Conservation (phyloP, 2,329 filamentous ascomycete species). For the Beauveria asiatica region DNA sequence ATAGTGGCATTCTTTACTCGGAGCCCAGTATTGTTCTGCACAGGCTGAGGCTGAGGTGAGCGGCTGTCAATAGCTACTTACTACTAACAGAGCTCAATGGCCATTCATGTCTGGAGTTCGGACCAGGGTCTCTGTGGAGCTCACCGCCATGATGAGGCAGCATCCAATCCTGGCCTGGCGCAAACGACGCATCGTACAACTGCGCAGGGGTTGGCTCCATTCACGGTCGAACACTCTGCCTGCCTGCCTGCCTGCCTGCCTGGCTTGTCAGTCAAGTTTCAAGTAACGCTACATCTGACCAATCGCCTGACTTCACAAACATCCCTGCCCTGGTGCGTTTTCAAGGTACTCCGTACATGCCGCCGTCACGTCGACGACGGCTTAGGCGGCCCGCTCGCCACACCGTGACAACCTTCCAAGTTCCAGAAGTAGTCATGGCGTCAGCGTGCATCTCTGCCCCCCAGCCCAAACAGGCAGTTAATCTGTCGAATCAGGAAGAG, state of each 20-base stretch:
- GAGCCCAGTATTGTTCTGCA: not conserved
- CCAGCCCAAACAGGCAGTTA: constrained; percentile 2
- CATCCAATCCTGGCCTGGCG: not conserved
- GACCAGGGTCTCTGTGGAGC: not conserved
- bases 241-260: too few species aligned
- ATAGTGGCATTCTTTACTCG: not conserved
- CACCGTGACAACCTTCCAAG: not conserved
- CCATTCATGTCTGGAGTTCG: not conserved
- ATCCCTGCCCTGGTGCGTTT: not conserved
- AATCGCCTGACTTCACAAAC: not conserved
- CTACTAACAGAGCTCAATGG: not conserved
- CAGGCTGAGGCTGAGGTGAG: not conserved
- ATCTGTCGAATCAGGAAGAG: constrained; percentile 6
- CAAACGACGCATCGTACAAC: not conserved
- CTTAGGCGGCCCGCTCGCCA: not conserved
- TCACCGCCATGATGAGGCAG: constrained; percentile 2
- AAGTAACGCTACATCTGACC: not conserved
- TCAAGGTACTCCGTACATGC: not conserved
- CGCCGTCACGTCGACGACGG: not conserved
- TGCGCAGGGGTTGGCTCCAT: not conserved
- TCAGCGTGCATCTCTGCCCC: constrained; percentile 15
- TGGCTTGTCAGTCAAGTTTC: not conserved
- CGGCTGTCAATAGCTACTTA: not conserved
- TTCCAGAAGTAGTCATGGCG: constrained; percentile 17
- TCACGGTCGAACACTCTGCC: not conserved